Evolutionary conservation across 192 early-diverging fungal species (phyloP).

Genomic region (Backusella mclennaniae): DNA sequence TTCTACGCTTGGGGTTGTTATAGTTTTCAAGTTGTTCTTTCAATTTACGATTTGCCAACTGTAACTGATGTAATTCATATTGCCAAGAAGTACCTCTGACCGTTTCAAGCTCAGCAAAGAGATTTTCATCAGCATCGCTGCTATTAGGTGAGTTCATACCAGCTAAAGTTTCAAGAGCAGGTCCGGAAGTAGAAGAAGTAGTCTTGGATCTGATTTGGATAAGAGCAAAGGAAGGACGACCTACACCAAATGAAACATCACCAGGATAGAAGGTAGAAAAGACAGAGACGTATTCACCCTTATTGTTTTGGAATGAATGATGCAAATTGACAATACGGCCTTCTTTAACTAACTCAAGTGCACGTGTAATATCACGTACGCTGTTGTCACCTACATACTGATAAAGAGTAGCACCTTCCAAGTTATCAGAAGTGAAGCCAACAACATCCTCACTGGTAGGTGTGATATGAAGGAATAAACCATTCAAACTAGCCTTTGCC

Average conservation of each 20-base stretch:
- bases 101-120: slow-evolving; percentile 44
- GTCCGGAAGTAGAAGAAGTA: neutral
- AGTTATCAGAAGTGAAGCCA: slow-evolving; percentile 19
- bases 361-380: slow-evolving; percentile 31
- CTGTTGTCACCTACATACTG: slow-evolving; percentile 34
- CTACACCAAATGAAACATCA: slow-evolving; percentile 14
- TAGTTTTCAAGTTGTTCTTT: slow-evolving; percentile 51
- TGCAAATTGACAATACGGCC: slow-evolving; percentile 26
- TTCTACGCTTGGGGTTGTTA: slow-evolving; percentile 35
- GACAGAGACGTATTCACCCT: slow-evolving; percentile 36
- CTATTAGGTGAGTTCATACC: neutral
- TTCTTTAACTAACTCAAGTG: slow-evolving; percentile 22
- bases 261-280: slow-evolving; percentile 41
- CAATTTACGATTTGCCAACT: slow-evolving; percentile 55
- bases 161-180: slow-evolving; percentile 13
- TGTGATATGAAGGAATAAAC: slow-evolving; percentile 48
- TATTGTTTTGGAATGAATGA: slow-evolving; percentile 37
- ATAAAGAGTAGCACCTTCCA: slow-evolving; percentile 38
- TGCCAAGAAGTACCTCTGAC: slow-evolving; percentile 54
- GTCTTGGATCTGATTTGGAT: slow-evolving; percentile 24
- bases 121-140: slow-evolving; percentile 30
- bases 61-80: slow-evolving; percentile 64
- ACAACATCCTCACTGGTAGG: slow-evolving; percentile 23
- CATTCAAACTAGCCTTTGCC: slow-evolving; percentile 54
- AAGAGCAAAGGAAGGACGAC: slow-evolving; percentile 33